phyloP scores from a whole-genome alignment of 106 monocot species.

The Dioscorea dumetorum region DNA sequence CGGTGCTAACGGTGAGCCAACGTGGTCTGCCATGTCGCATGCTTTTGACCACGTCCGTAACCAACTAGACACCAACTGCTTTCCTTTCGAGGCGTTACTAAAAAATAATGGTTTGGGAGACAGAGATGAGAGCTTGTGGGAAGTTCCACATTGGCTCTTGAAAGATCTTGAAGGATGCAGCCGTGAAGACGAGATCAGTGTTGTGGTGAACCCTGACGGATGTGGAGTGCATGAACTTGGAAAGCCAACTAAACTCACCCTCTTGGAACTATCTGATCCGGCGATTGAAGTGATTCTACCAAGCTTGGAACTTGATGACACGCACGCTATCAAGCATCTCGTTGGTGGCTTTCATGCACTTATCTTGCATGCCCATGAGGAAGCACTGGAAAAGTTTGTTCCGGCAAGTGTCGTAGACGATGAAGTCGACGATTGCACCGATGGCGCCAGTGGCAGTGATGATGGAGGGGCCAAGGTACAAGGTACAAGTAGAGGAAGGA shows the following conservation, averaged over 20 bases:
- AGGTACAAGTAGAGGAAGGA: constrained; percentile 53
- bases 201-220: constrained; percentile 56
- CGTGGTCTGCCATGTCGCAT: too few species aligned
- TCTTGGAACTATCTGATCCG: constrained; percentile 45
- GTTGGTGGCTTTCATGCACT: too few species aligned
- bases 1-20: too few species aligned
- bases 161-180: constrained; percentile 71
- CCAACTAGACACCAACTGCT: too few species aligned
- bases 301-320: too few species aligned
- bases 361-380: constrained; percentile 82
- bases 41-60: too few species aligned
- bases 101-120: constrained; percentile 79
- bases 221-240: constrained; percentile 71
- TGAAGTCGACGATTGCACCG: constrained; percentile 24
- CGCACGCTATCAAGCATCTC: too few species aligned
- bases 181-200: constrained; percentile 84
- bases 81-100: constrained; percentile 69
- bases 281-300: constrained; percentile 61
- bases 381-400: constrained; percentile 64
- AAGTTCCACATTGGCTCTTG: constrained; percentile 85
- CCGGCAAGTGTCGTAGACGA: constrained; percentile 29
- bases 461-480: constrained; percentile 55
- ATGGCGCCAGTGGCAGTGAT: constrained; percentile 33
- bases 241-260: constrained; percentile 60
- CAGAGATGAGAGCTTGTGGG: constrained; percentile 82